Evolutionary conservation across 2,329 filamentous ascomycete genomes (phyloP), one percentile per base, ranked within the genome.

Genomic region (Alternaria sp.): DNA sequence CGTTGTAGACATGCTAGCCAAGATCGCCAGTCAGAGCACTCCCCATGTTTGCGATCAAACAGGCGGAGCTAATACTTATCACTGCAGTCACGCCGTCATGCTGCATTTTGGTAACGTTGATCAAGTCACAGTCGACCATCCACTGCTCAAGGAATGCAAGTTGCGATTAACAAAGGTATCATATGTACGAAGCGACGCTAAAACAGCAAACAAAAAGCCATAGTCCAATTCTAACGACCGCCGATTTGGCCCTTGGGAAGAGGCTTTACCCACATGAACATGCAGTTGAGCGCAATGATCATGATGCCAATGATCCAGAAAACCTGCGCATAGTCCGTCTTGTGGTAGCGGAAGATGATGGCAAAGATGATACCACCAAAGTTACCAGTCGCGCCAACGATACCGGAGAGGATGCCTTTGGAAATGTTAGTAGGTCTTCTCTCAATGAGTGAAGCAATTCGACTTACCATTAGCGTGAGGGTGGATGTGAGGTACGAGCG

Each of bases 291-390:
- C 0, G 72, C 89, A 63, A 97, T 88, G 67, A 88, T 88, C 19
- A 97, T 89, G 43, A 90, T 83, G 4, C 93, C 93, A 73, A 95
- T 93, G 62, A 96, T 90, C 92, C 92, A 96, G 66, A 96, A 87
- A 0, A 88, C 87, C 77, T 85, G 88, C 11, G 84, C 87, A 74
- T 93, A 96, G 73, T 90, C 81, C 2, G 82, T 87, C 6, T 88
- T 89, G 52, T 87, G 83, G 80, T 94, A 96, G 53, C 93, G 85
- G 84, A 95, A 97, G 74, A 93, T 88, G 75, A 96, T 88, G 19
- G 93, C 91, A 73, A 96, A 97, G 52, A 96, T 79, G 55, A 97
- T 88, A 12, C 94, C 94, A 5, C 94, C 94, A 10, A 97, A 79
- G 73, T 97, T 97, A 1, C 94, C 93, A 9, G 87, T 85, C 0